Percentiles rank a stretch among this genome's conserved stretches.
phyloP scores from a whole-genome alignment of 768 basidiomycete species.

The Pulveroboletus sp. region DNA sequence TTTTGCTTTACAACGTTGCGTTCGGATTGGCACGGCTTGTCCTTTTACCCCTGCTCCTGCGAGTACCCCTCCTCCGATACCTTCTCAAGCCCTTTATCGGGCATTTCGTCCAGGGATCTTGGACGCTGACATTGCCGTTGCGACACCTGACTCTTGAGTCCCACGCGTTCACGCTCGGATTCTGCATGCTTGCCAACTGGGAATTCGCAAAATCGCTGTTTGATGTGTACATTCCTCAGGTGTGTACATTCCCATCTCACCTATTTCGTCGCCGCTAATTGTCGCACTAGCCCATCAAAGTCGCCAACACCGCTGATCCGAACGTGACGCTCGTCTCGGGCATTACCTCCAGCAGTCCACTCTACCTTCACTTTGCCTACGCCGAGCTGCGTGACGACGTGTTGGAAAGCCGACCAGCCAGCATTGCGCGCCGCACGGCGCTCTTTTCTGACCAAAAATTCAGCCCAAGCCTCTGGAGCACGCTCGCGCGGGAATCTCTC shows the following conservation, averaged over 20 bases:
- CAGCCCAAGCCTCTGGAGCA: conserved; percentile 59
- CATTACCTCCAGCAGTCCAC: conserved; percentile 45
- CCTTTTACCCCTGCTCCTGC: conserved; percentile 50
- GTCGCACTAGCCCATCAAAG: conserved; percentile 41
- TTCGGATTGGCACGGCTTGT: conserved; percentile 47
- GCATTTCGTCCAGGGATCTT: conserved; percentile 58
- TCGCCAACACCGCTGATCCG: conserved; percentile 49
- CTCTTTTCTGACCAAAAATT: conserved; percentile 70
- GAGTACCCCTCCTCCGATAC: conserved; percentile 47
- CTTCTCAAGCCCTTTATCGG: conserved; percentile 58
- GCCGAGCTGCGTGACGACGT: conserved; percentile 55
- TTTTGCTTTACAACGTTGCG: conserved; percentile 36
- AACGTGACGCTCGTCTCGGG: conserved; percentile 61
- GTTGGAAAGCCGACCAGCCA: conserved; percentile 38
- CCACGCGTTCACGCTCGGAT: conserved; percentile 47
- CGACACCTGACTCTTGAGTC: conserved; percentile 42
- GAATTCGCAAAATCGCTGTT: conserved; percentile 61
- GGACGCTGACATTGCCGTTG: conserved; percentile 49
- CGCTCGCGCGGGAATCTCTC: conserved; percentile 54
- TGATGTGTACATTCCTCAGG: conserved; percentile 55
- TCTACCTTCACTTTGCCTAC: conserved; percentile 64
- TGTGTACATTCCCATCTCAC: conserved; percentile 28
- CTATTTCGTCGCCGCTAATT: background rate
- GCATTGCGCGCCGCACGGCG: conserved; percentile 44
- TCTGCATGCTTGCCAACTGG: conserved; percentile 56